Evolutionary conservation across 129 eudicot species (phyloP).

Genomic region (Artemisia tridentata): DNA sequence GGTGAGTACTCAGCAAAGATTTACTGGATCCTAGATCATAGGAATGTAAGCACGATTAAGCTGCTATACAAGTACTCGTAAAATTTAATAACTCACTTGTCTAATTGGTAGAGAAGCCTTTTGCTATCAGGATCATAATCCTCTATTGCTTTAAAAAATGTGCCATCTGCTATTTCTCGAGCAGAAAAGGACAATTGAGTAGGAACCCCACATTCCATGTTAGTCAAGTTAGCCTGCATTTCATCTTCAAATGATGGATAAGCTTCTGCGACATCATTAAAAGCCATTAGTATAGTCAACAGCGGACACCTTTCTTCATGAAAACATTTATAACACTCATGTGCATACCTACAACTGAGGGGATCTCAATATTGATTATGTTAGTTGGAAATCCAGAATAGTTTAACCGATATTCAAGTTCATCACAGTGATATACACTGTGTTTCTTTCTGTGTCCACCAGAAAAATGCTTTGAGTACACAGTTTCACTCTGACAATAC

Average conservation of each 20-base stretch:
- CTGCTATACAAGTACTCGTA: not conserved
- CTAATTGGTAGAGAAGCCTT: slow-evolving; percentile 71
- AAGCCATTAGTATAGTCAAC: slow-evolving; percentile 23
- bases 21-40: slow-evolving; percentile 2
- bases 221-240: slow-evolving; percentile 51
- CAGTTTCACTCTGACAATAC: slow-evolving; percentile 69
- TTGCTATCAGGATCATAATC: slow-evolving; percentile 89
- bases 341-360: slow-evolving; percentile 55
- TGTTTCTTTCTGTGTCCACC: slow-evolving; percentile 48
- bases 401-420: slow-evolving; percentile 55
- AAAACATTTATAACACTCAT: not conserved
- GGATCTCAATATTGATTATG: slow-evolving; percentile 80
- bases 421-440: slow-evolving; percentile 63
- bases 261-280: slow-evolving; percentile 50
- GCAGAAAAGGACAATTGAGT: slow-evolving; percentile 90
- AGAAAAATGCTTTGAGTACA: slow-evolving; percentile 64
- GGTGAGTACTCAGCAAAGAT: not conserved
- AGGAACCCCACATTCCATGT: slow-evolving; percentile 77
- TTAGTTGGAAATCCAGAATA: slow-evolving; percentile 96
- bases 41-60: slow-evolving; percentile 3
- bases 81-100: slow-evolving; percentile 49
- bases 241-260: slow-evolving; percentile 60
- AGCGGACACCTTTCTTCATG: slow-evolving; percentile 15
- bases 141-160: slow-evolving; percentile 76
- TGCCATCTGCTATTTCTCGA: slow-evolving; percentile 87